Evolutionary conservation across 257 asterid species (phyloP).

Genomic region (Ligustrum vulgare): DNA sequence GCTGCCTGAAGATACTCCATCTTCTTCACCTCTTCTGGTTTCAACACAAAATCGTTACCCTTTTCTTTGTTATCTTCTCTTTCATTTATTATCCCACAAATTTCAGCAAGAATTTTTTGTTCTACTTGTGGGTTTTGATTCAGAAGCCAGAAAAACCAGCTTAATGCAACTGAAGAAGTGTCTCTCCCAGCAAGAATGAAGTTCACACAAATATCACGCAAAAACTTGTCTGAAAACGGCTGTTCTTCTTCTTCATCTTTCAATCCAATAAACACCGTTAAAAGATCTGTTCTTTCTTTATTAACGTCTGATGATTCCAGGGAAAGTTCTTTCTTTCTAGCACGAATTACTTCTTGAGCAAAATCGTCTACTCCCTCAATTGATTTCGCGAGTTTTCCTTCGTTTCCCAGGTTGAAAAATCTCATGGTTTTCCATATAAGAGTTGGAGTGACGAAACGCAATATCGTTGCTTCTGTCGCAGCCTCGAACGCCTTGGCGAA

Average conservation of each 20-base stretch:
- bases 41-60: constrained; percentile 39
- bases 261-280: constrained; percentile 77
- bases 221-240: constrained; percentile 54
- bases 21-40: constrained; percentile 84
- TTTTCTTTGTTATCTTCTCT: constrained; percentile 33
- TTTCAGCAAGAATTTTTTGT: constrained; percentile 65
- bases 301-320: constrained; percentile 20
- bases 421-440: constrained; percentile 74
- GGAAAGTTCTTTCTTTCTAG: constrained; percentile 65
- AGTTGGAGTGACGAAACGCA: constrained; percentile 77
- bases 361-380: constrained; percentile 64
- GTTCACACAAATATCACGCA: constrained; percentile 87
- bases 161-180: constrained; percentile 91
- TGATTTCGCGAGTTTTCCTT: constrained; percentile 52
- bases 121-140: constrained; percentile 59
- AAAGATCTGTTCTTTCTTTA: constrained; percentile 54
- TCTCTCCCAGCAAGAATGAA: constrained; percentile 94
- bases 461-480: constrained; percentile 78
- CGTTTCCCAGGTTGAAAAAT: constrained; percentile 55
- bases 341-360: constrained; percentile 65
- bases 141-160: constrained; percentile 96
- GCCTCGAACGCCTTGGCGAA: constrained; percentile 84
- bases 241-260: constrained; percentile 59
- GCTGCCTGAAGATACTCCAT: constrained; percentile 99
- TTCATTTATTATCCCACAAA: constrained; percentile 50